Percentiles rank a stretch among this genome's conserved stretches.
phyloP scores from a whole-genome alignment of 306 rosid species.

The Medicago arabica region DNA sequence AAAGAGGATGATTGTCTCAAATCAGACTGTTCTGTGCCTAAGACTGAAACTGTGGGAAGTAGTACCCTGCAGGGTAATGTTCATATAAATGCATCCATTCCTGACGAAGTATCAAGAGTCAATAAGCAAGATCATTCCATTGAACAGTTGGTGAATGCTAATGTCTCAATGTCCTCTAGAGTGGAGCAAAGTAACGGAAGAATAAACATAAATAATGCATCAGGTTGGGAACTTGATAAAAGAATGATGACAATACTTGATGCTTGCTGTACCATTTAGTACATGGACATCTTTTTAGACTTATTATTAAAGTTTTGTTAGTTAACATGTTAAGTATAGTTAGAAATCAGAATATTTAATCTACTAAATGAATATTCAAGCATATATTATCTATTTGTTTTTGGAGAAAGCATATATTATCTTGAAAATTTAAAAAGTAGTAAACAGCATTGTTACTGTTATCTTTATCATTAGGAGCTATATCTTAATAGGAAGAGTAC shows the following conservation, averaged over 20 bases:
- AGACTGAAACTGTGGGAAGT: slow-evolving; percentile 61
- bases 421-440: slow-evolving; percentile 14
- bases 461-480: background rate
- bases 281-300: background rate
- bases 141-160: slow-evolving; percentile 61
- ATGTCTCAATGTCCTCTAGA: slow-evolving; percentile 58
- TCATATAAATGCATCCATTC: slow-evolving; percentile 56
- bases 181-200: slow-evolving; percentile 77
- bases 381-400: too few species aligned
- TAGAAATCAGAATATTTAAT: slow-evolving; percentile 1
- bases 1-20: slow-evolving; percentile 67
- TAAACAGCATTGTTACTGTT: slow-evolving; percentile 3
- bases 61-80: slow-evolving; percentile 62
- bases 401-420: background rate
- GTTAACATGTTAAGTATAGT: slow-evolving; percentile 1
- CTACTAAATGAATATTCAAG: slow-evolving; percentile 2
- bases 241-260: slow-evolving; percentile 35
- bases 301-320: slow-evolving; percentile 2
- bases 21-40: slow-evolving; percentile 51
- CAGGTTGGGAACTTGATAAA: slow-evolving; percentile 65
- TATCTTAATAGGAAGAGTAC: slow-evolving; percentile 3
- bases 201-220: slow-evolving; percentile 57
- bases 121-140: slow-evolving; percentile 68
- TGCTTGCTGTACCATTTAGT: slow-evolving; percentile 22
- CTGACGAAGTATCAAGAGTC: slow-evolving; percentile 73